Percentiles rank a stretch among this genome's conserved stretches.
phyloP scores from a whole-genome alignment of 2,329 filamentous ascomycete species.

The Pseudogymnoascus sp. region DNA sequence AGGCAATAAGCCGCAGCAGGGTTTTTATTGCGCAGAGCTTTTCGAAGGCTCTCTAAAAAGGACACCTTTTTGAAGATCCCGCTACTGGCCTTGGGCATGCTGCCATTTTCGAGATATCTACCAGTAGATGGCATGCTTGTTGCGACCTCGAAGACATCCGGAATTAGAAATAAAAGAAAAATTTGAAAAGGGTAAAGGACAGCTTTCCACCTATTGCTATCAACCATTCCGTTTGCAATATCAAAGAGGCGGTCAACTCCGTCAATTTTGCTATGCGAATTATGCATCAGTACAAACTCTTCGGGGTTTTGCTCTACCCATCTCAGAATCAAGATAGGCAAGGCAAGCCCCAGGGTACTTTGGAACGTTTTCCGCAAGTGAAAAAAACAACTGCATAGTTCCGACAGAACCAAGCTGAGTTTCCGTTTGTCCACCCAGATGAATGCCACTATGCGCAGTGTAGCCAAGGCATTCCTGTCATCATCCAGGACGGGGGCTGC shows the following conservation, averaged over 20 bases:
- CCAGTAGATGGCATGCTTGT: conserved; percentile 44
- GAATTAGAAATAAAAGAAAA: conserved; percentile 54
- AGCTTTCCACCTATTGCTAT: conserved; percentile 48
- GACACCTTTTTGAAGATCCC: conserved; percentile 59
- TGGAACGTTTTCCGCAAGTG: conserved; percentile 59
- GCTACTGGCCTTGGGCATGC: conserved; percentile 52
- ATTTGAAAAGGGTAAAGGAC: conserved; percentile 57
- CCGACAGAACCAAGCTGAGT: conserved; percentile 55
- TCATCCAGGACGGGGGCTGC: conserved; percentile 22
- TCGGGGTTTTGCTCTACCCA: conserved; percentile 60
- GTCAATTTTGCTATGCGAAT: conserved; percentile 54
- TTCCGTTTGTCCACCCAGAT: conserved; percentile 59
- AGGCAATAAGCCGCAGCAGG: conserved; percentile 62
- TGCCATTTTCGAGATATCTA: conserved; percentile 1
- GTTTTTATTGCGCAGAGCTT: conserved; percentile 56
- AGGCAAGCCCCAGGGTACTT: conserved; percentile 53
- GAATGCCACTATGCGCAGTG: conserved; percentile 53
- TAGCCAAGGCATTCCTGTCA: conserved; percentile 39
- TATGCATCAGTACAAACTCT: conserved; percentile 59
- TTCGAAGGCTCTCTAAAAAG: conserved; percentile 57
- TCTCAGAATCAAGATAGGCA: conserved; percentile 55
- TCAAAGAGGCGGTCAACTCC: conserved; percentile 63
- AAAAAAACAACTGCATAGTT: conserved; percentile 60
- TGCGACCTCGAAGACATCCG: conserved; percentile 63
- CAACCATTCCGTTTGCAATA: conserved; percentile 56